A percentile compares a stretch with the other conserved stretches of the same genome.
Evolutionary conservation across 2,329 filamentous ascomycete genomes (phyloP).

Genomic region (Geosmithia morbida): DNA sequence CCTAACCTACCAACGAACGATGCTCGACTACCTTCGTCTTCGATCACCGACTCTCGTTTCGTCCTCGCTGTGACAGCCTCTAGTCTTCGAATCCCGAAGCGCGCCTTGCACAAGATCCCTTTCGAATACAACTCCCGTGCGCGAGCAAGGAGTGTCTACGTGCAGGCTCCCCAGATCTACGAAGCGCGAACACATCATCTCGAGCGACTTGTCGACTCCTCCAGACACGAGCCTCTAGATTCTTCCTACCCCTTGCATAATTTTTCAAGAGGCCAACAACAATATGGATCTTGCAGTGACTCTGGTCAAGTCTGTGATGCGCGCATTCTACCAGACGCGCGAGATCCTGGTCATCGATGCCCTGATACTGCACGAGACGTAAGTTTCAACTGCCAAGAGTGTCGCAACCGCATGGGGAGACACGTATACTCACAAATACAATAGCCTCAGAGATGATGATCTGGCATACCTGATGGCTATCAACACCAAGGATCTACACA

Average conservation of each 20-base stretch:
- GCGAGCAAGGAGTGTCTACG: background rate
- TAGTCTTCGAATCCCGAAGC: background rate
- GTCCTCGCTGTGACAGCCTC: background rate
- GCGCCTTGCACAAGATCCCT: background rate
- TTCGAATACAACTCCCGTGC: background rate
- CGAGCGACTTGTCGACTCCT: background rate
- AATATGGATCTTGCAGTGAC: constrained; percentile 47
- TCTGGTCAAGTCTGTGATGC: constrained; percentile 72
- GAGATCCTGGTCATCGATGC: constrained; percentile 79
- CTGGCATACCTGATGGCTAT: constrained; percentile 76
- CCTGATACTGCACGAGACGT: constrained; percentile 70
- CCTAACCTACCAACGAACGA: background rate
- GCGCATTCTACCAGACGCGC: constrained; percentile 76
- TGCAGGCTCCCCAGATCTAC: background rate
- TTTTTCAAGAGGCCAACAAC: background rate
- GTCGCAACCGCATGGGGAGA: background rate
- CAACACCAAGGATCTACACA: constrained; percentile 84
- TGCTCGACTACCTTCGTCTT: background rate
- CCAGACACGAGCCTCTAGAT: background rate
- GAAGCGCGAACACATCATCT: background rate
- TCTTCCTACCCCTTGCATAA: background rate
- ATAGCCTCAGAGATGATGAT: constrained; percentile 79
- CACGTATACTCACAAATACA: constrained; percentile 6
- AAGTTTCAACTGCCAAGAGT: constrained; percentile 18
- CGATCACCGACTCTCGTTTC: background rate